A percentile compares a stretch with the other conserved stretches of the same genome.
phyloP scores from a whole-genome alignment of 2,329 filamentous ascomycete genomes.

The Calonectria crousiana region DNA sequence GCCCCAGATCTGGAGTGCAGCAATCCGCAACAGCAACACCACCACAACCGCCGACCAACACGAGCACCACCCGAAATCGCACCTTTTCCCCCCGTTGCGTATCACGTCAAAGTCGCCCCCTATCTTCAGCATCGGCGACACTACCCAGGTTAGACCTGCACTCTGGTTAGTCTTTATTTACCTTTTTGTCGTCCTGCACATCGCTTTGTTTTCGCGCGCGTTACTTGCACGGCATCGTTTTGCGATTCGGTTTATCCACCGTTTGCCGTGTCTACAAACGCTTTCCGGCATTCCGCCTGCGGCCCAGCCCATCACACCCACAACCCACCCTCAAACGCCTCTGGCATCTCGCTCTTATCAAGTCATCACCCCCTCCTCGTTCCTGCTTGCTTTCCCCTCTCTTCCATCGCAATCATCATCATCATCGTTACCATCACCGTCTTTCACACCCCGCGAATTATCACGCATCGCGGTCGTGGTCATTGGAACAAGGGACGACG shows the following conservation, averaged over 20 bases:
- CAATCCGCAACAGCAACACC: constrained; percentile 22
- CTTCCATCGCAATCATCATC: background rate
- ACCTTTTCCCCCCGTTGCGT: background rate
- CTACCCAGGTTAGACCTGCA: background rate
- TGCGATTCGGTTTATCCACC: constrained; percentile 37
- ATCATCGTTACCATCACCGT: background rate
- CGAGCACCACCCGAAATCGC: constrained; percentile 17
- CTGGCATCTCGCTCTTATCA: constrained; percentile 23
- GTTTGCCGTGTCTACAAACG: constrained; percentile 39
- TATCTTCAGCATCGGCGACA: constrained; percentile 12
- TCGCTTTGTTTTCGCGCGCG: constrained; percentile 9
- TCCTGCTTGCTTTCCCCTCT: constrained; percentile 13
- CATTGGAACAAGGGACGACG: constrained; percentile 23
- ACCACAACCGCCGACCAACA: constrained; percentile 15
- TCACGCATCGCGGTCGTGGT: constrained; percentile 6
- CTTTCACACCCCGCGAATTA: background rate
- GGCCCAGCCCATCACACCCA: constrained; percentile 35
- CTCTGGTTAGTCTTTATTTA: constrained; percentile 14
- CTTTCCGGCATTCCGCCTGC: constrained; percentile 39
- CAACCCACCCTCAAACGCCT: constrained; percentile 24
- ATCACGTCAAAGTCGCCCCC: constrained; percentile 15
- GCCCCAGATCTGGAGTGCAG: constrained; percentile 29
- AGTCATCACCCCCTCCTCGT: constrained; percentile 19
- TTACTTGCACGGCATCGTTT: constrained; percentile 34
- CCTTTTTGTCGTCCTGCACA: background rate